Conservation (phyloP, 2,329 filamentous ascomycete species). For the Exophiala alcalophila region DNA sequence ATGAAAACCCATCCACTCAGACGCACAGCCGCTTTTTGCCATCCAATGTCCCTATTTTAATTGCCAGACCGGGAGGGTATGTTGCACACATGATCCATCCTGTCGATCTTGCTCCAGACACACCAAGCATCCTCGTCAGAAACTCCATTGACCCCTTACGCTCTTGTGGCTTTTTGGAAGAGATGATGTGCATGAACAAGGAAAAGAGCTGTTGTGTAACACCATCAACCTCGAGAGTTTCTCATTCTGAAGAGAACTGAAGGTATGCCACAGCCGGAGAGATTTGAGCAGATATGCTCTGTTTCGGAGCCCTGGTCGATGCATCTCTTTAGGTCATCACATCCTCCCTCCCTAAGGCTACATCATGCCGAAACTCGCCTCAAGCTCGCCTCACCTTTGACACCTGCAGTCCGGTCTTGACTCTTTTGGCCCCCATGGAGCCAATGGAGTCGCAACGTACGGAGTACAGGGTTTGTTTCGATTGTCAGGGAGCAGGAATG, state of each 20-base stretch:
- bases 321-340: slow-evolving; percentile 2
- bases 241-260: no score
- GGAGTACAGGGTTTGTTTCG: no score
- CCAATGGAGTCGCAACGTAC: no score
- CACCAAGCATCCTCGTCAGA: slow-evolving; percentile 9
- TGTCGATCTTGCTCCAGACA: slow-evolving; percentile 18
- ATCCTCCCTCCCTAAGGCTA: neutral
- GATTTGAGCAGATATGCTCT: neutral
- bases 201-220: slow-evolving; percentile 1
- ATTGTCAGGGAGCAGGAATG: no score
- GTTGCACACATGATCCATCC: slow-evolving; percentile 19
- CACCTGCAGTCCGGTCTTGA: slow-evolving; percentile 6
- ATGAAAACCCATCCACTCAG: slow-evolving; percentile 14
- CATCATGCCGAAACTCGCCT: neutral
- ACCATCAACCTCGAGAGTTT: neutral
- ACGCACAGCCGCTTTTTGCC: slow-evolving; percentile 12
- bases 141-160: neutral
- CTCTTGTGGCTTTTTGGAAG: neutral
- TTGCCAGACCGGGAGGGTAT: slow-evolving; percentile 6
- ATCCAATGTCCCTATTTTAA: slow-evolving; percentile 9
- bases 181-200: slow-evolving; percentile 13
- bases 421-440: slow-evolving; percentile 2
- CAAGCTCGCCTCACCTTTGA: slow-evolving; percentile 20
- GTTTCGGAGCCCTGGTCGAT: neutral
- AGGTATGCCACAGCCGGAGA: no score